Evolutionary conservation across 2,329 filamentous ascomycete species (phyloP), one percentile per base, ranked within the genome.

Genomic region (Cercospora citrullina): DNA sequence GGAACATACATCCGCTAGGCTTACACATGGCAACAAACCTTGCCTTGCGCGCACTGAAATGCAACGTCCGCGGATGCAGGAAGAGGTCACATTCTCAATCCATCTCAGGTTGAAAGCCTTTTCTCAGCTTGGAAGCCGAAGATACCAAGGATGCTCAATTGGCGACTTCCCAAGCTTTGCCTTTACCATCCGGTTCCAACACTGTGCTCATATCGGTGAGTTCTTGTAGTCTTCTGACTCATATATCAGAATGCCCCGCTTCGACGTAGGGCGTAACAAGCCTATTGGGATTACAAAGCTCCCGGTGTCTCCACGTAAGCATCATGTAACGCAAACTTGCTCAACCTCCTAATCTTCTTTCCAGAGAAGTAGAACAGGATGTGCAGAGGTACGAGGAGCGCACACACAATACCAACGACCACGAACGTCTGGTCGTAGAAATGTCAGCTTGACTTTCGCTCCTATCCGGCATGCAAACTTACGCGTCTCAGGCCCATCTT

Each of bases 321-420:
- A 53, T 63, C 65, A 33, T 63, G 65, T 10, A 67, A 51, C n/a
- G 69, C 69, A 45, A 67, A 70, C 30, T 58, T 64, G 51, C 66
- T 68, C 67, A 64, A 69, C 7, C 61, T 57, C 28, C 69, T 59
- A 9, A 71, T 60, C 14, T 57, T 67, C 31, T 45, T 64, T 7
- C 69, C 69, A 30, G 42, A 71, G 39, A 69, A 65, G 53, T 69
- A 71, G 58, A 69, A 68, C 3, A 71, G 4, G 6, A 71, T 28
- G n/a, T 69, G 69, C 21, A 65, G 64, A 4, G 66, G 66, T 9
- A 68, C 61, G 23, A 68, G 59, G 1, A 64, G 10, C 0, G 64
- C 64, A 48, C 64, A 67, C 31, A 67, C 39, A 14, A 67, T 58
- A 1, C 69, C 66, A 6, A 71, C 30, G 5, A 48, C 28, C 16